Base-by-base conservation (phyloP, 352 stramenopile species). In the Phytopythium montanum region DNA sequence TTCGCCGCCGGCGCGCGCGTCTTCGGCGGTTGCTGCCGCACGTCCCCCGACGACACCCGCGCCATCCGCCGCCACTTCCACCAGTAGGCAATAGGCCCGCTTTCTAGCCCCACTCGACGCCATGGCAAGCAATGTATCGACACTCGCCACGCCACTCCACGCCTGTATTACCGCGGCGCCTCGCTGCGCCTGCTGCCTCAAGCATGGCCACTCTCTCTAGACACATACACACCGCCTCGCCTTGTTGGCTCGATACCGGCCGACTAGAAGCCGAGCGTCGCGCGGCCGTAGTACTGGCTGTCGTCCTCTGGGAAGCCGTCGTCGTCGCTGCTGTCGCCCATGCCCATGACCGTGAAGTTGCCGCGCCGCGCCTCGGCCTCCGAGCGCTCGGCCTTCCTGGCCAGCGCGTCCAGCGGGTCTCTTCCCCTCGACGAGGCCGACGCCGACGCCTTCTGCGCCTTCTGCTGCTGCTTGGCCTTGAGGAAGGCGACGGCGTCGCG, bases 271-370 rank as follows among this genome's bases (percentile, higher is more conserved):
- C 84, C 84, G 41, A 94, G 64, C 29, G 84, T 94, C 58, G 84
- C 84, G 62, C 84, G 84, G 31, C 84, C 84, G 74, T 94, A 94
- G 68, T 87, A 92, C 65, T 90, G 75, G 54, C 86, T 76, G 62
- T 92, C 84, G 28, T 90, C 80, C 68, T 89, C 77, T 14, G 73
- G 68, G 34, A 76, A 68, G 12, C 3, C 54, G 26, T 68, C 56
- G 29, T 53, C 39, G 29, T 41, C 46, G 46, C 21, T 29, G 39
- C 34, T 44, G 28, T 75, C 72, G 54, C 73, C 72, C 41, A 77
- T 61, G 5, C 69, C 72, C 29, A 77, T 71, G 29, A 79, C 59
- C 42, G 68, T 61, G 50, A 77, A 80, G 50, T 73, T 70, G 19
- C 34, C 45, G 34, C 36, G 28, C 13, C 45, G 45, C 38, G 33